Conservation (phyloP, 345 rosid genomes). For the Sonneratia alba region DNA sequence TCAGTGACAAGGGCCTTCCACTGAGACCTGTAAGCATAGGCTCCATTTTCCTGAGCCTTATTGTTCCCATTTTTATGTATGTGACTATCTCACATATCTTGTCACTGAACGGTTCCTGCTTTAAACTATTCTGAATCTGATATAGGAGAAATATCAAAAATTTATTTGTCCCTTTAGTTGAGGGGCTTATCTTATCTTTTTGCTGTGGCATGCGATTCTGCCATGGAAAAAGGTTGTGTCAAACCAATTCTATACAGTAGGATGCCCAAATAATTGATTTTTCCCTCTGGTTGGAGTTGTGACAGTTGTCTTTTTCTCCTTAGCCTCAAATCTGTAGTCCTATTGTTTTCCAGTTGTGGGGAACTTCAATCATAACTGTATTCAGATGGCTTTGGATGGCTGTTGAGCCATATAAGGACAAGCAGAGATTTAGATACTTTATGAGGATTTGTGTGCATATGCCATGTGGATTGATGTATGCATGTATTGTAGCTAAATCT, state of each 20-base stretch:
- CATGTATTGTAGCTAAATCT: not conserved
- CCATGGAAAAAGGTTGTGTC: not conserved
- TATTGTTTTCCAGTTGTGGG: not conserved
- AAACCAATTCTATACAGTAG: not conserved
- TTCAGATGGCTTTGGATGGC: not conserved
- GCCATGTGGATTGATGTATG: not conserved
- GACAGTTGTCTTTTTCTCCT: not conserved
- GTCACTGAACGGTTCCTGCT: not conserved
- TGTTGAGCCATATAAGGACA: not conserved
- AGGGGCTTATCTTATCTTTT: not conserved
- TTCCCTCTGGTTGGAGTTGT: not conserved
- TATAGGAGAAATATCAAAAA: not conserved
- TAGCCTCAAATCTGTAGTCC: not conserved
- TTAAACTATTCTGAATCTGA: not conserved
- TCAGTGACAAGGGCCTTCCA: slow-evolving; percentile 92
- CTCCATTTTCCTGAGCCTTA: slow-evolving; percentile 7
- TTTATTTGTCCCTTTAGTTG: not conserved
- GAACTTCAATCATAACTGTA: not conserved
- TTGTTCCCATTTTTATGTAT: too few species aligned
- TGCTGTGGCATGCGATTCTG: not conserved
- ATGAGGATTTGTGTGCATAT: not conserved
- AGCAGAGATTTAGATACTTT: not conserved
- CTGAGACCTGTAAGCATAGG: slow-evolving; percentile 70
- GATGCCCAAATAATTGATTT: not conserved
- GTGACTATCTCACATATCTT: not conserved